Evolutionary conservation across 2,329 filamentous ascomycete genomes (phyloP).

Genomic region (Aspergillus ibericus): DNA sequence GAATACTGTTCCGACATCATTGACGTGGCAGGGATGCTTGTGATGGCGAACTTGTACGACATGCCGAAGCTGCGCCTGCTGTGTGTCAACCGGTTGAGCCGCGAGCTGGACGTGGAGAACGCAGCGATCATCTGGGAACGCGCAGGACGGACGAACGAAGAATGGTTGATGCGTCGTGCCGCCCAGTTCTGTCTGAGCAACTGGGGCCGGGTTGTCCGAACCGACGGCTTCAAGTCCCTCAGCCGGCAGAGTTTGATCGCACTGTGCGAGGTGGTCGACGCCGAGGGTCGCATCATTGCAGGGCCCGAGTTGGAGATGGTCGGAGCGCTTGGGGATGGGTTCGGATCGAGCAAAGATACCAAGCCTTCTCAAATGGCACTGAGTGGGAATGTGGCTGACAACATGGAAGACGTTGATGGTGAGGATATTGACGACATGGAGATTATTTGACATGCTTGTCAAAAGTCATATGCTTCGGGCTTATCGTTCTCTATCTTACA

Average conservation of each 20-base stretch:
- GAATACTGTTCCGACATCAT: constrained; percentile 65
- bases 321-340: constrained; percentile 53
- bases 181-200: constrained; percentile 87
- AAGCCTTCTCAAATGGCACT: constrained; percentile 33
- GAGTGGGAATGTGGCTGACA: constrained; percentile 30
- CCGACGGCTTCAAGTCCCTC: constrained; percentile 78
- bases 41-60: constrained; percentile 98
- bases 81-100: constrained; percentile 84
- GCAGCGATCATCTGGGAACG: constrained; percentile 97
- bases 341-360: constrained; percentile 35
- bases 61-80: constrained; percentile 89
- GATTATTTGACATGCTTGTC: constrained; percentile 17
- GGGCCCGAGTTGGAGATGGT: constrained; percentile 76
- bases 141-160: constrained; percentile 83
- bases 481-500: neutral
- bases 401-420: constrained; percentile 44
- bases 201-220: constrained; percentile 92
- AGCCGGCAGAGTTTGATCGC: constrained; percentile 80
- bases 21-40: constrained; percentile 88
- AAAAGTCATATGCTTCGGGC: neutral
- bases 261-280: constrained; percentile 88
- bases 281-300: constrained; percentile 84
- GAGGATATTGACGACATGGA: constrained; percentile 53
- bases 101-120: constrained; percentile 90
- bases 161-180: constrained; percentile 87